Base-by-base conservation (phyloP, 1,139 yeast genomes). In the Meyerozyma athensensis region DNA sequence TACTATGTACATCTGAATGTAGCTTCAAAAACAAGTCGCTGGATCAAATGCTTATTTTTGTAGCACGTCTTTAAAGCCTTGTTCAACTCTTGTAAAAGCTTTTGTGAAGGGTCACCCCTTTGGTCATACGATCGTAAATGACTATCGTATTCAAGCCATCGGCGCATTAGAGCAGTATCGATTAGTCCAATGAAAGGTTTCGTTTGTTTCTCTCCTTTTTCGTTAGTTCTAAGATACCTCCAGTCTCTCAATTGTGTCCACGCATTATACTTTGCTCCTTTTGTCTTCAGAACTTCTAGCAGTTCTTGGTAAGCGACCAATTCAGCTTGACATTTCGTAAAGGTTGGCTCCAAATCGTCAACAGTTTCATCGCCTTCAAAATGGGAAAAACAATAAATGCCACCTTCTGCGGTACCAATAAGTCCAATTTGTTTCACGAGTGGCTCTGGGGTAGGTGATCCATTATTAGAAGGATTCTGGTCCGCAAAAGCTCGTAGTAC, bases 401-500 rank as follows among this genome's bases (percentile, higher is more conserved):
- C 32, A 4, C 32, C 32, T 7, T 28, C 20, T 16, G 32, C 10
- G 32, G 32, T 28, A 7, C 32, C 32, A 14, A 28, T n/a, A 9
- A 28, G 7, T 10, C 20, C 32, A 9, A 18, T n/a, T 16, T 16
- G 32, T 7, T 17, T 12, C 3, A 28, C 20, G 13, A 16, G 19
- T 3, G 32, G 20, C 32, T 28, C 20, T 21, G 7, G 23, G 23
- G 23, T 21, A 10, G 23, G n/a, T n/a, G n/a, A n/a, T n/a, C n/a
- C n/a, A n/a, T n/a, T n/a, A n/a, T n/a, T n/a, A n/a, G n/a, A n/a
- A n/a, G n/a, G n/a, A n/a, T n/a, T n/a, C n/a, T n/a, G n/a, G n/a
- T n/a, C n/a, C n/a, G n/a, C n/a, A n/a, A 28, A 9, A 3, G 32
- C 12, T 18, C 8, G 9, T 10, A 65, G 47, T 2, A 45, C 43